Base-by-base conservation (phyloP, 805 yeast genomes). In the Metschnikowia picachoensis region DNA sequence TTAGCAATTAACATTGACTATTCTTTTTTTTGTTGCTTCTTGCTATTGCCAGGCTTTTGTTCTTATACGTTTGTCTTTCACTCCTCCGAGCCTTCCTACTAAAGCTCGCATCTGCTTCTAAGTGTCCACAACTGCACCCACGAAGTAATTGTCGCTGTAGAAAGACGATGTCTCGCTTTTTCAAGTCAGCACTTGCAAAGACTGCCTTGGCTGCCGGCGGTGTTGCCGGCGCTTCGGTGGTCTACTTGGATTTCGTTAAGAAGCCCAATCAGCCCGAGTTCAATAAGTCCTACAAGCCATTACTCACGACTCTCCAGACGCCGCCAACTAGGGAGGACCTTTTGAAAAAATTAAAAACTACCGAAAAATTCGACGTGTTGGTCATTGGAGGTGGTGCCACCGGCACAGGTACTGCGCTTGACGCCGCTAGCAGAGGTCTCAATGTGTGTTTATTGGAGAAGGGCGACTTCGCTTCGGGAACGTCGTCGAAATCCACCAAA, bases 301-400 rank as follows among this genome's bases (percentile, higher is more conserved):
- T 82, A 41, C 57, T 66, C 16, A 78, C 74, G 43, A 55, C 68
- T 8, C 64, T 70, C 43, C 69, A 74, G 4, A 55, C 73, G 14
- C 84, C 85, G 42, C 87, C 87, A 25, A 46, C 81, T 1, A 72
- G 92, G 62, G 65, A 67, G 3, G 79, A 77, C 39, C 62, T 83
- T 49, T 52, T 85, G 41, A 59, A 72, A 4, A 75, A 41, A 15
- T 37, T 50, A 52, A 56, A 59, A 40, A 46, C 47, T 37, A 58
- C 68, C 39, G 66, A 78, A 43, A 77, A 83, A 61, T 83, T 78
- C 60, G 97, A 92, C 63, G 77, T 91, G n/a, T 68, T 91, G 53
- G 76, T 91, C 56, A 82, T 92, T 56, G 98, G 98, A 50, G 97
- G 97, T 56, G 98, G 98, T 63, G 97, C 97, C 34, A 84, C 94